A percentile compares a stretch with the other conserved stretches of the same genome.
Conservation (phyloP, 2,329 filamentous ascomycete genomes). For the Xylariaceae sp. region DNA sequence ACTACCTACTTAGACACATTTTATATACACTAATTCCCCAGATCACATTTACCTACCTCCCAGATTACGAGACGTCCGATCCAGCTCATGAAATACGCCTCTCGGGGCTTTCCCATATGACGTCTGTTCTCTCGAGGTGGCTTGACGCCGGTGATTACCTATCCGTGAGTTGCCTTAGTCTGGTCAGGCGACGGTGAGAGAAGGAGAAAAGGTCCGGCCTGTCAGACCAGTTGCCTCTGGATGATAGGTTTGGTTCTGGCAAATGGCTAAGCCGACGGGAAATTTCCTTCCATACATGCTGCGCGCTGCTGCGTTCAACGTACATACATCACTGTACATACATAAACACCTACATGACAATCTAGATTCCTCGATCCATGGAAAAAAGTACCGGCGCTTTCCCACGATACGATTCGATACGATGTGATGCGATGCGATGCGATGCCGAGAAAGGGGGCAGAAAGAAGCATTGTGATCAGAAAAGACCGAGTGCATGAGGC, state of each 20-base stretch:
- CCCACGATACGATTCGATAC: no score
- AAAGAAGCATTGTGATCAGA: not conserved
- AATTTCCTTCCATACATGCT: no score
- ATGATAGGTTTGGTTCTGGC: not conserved
- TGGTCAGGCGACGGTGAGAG: not conserved
- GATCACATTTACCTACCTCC: conserved; percentile 2
- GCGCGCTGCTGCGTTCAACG: no score
- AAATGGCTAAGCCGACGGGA: not conserved
- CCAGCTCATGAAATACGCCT: not conserved
- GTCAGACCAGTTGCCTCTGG: not conserved
- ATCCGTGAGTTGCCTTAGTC: not conserved
- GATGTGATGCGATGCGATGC: not conserved
- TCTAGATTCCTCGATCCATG: not conserved
- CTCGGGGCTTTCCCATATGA: not conserved
- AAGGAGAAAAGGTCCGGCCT: not conserved
- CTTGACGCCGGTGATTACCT: conserved; percentile 2
- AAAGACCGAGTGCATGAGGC: not conserved
- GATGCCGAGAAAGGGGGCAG: not conserved
- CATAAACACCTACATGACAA: not conserved
- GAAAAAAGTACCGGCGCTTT: not conserved
- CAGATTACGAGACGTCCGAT: not conserved
- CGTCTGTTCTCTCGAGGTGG: not conserved
- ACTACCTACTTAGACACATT: conserved; percentile 3
- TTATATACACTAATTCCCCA: conserved; percentile 3
- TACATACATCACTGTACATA: not conserved